phyloP scores from a whole-genome alignment of 139 green algal species.

The Trebouxia sp. region DNA sequence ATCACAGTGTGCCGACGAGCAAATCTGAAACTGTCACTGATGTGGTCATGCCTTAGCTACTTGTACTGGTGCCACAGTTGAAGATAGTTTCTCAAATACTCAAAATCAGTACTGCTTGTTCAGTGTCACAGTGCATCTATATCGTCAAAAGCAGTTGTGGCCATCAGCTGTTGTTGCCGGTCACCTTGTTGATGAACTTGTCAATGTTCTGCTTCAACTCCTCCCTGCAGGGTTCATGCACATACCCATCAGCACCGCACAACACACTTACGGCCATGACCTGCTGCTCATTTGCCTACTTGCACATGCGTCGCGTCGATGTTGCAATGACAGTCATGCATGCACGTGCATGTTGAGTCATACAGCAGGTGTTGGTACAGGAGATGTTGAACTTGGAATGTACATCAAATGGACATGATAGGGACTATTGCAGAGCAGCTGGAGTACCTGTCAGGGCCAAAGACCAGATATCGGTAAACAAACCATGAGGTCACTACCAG shows the following conservation, averaged over 20 bases:
- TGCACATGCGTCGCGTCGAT: too few relatives aligned
- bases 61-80: too few relatives aligned
- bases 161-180: slow-evolving; percentile 9
- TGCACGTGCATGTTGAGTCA: not conserved
- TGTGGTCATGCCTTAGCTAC: too few relatives aligned
- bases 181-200: slow-evolving; percentile 39
- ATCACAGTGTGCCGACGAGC: too few relatives aligned
- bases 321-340: not conserved
- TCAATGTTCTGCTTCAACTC: slow-evolving; percentile 42
- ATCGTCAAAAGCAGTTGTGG: not conserved
- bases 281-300: not conserved
- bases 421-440: not conserved
- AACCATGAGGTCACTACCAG: slow-evolving; percentile 50
- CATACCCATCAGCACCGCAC: not conserved
- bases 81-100: not conserved
- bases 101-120: not conserved
- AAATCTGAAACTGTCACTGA: too few relatives aligned
- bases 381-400: too few relatives aligned
- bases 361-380: too few relatives aligned
- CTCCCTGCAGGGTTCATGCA: slow-evolving; percentile 12
- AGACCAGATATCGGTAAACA: slow-evolving; percentile 51
- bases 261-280: not conserved
- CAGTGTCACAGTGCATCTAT: not conserved
- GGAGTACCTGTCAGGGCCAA: slow-evolving; percentile 38
- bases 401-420: too few relatives aligned